Percentiles rank a stretch among this genome's conserved stretches.
Conservation (phyloP, 116 monocot species). For the Cymodocea nodosa region DNA sequence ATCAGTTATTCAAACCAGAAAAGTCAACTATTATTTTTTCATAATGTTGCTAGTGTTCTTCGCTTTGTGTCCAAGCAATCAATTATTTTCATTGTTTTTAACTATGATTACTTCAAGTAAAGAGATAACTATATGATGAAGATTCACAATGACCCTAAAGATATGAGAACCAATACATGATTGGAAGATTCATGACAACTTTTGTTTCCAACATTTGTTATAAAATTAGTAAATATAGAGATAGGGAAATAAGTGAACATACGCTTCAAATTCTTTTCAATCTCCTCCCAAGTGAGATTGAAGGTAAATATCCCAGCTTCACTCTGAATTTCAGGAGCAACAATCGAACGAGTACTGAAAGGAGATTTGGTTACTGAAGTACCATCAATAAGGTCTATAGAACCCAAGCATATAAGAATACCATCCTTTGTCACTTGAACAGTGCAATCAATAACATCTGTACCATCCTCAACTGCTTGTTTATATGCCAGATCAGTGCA, state of each 20-base stretch:
- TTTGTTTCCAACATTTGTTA: too few species aligned
- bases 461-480: slow-evolving; percentile 61
- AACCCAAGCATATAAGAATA: slow-evolving; percentile 66
- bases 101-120: too few species aligned
- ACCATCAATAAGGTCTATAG: slow-evolving; percentile 36
- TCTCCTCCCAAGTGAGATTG: slow-evolving; percentile 75
- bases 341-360: slow-evolving; percentile 22
- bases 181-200: too few species aligned
- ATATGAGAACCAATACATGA: too few species aligned
- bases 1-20: too few species aligned
- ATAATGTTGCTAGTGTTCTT: too few species aligned
- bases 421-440: slow-evolving; percentile 80
- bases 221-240: too few species aligned
- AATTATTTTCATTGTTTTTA: too few species aligned
- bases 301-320: slow-evolving; percentile 75
- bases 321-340: slow-evolving; percentile 39
- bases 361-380: slow-evolving; percentile 45
- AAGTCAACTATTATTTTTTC: too few species aligned
- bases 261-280: slow-evolving; percentile 59
- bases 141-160: too few species aligned
- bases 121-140: too few species aligned
- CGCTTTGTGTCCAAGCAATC: too few species aligned
- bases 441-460: slow-evolving; percentile 75
- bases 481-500: slow-evolving; percentile 87
- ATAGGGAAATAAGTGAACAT: slow-evolving; percentile 12